A percentile compares a stretch with the other conserved stretches of the same genome.
Evolutionary conservation across 2,329 filamentous ascomycete genomes (phyloP).

Genomic region (Trichoderma pleuroti): DNA sequence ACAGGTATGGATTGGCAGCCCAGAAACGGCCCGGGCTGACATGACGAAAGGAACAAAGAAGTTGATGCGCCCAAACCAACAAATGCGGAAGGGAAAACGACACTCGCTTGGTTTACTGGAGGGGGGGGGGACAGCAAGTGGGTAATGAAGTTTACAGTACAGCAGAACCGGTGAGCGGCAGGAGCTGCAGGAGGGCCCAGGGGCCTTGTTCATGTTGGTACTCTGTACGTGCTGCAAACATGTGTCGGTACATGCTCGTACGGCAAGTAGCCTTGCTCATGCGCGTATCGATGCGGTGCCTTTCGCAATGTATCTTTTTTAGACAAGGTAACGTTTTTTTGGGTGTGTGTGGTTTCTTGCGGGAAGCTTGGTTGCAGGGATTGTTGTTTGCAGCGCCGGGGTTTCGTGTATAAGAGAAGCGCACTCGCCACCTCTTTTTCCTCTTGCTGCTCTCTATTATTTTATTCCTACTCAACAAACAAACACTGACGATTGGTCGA

Average conservation of each 20-base stretch:
- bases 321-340: not conserved
- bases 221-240: not conserved
- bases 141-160: not conserved
- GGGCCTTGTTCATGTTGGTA: not conserved
- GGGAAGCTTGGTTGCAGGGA: not conserved
- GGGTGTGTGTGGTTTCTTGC: not conserved
- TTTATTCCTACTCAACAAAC: not conserved
- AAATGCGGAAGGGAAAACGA: not conserved
- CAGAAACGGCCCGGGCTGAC: not conserved
- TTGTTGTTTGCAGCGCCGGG: not conserved
- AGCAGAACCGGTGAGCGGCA: not conserved
- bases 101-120: not conserved
- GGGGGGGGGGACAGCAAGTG: not conserved
- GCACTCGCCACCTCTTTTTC: not conserved
- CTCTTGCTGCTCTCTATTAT: not conserved
- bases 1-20: not conserved
- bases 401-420: conserved; percentile 13
- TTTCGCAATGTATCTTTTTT: not conserved
- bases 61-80: not conserved
- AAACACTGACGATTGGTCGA: not conserved
- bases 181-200: not conserved
- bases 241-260: not conserved
- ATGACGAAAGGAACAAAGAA: not conserved
- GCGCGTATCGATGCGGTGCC: not conserved
- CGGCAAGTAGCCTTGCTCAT: not conserved